Evolutionary conservation across 441 rosid species (phyloP).

Genomic region (Aleurites moluccanus): DNA sequence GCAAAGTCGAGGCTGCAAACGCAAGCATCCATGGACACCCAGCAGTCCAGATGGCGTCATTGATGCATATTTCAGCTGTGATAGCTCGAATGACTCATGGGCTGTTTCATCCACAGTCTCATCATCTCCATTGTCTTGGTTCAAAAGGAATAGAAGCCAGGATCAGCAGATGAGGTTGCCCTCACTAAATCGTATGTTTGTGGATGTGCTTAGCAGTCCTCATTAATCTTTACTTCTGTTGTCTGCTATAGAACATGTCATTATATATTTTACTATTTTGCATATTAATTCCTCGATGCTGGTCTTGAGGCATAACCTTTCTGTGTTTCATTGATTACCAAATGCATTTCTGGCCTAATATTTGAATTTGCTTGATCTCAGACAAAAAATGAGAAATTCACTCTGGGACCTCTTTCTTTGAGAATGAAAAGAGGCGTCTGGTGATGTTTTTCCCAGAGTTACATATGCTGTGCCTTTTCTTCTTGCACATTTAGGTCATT

Average conservation of each 20-base stretch:
- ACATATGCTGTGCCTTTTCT: not conserved
- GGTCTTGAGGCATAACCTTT: conserved; percentile 31
- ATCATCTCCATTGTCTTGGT: conserved; percentile 39
- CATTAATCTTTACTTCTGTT: conserved; percentile 39
- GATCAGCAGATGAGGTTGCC: conserved; percentile 71
- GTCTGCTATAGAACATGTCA: conserved; percentile 32
- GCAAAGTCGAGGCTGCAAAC: conserved; percentile 36
- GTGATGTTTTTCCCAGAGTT: not conserved
- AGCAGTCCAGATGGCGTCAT: conserved; percentile 65
- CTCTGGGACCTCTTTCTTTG: conserved; percentile 28
- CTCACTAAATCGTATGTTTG: conserved; percentile 53
- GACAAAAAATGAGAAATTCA: conserved; percentile 9
- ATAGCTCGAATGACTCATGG: conserved; percentile 65
- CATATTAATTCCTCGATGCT: conserved; percentile 21
- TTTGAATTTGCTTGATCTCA: conserved; percentile 14
- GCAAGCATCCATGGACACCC: conserved; percentile 47
- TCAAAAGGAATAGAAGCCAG: conserved; percentile 64
- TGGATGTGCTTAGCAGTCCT: conserved; percentile 68
- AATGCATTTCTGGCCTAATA: conserved; percentile 25
- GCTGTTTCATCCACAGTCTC: conserved; percentile 37
- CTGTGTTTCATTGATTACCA: conserved; percentile 22
- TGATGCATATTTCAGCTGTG: conserved; percentile 56
- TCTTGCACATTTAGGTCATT: not conserved
- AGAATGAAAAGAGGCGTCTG: conserved; percentile 18
- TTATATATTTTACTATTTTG: conserved; percentile 24